Evolutionary conservation across 345 rosid species (phyloP).

Genomic region (Acer campestre): DNA sequence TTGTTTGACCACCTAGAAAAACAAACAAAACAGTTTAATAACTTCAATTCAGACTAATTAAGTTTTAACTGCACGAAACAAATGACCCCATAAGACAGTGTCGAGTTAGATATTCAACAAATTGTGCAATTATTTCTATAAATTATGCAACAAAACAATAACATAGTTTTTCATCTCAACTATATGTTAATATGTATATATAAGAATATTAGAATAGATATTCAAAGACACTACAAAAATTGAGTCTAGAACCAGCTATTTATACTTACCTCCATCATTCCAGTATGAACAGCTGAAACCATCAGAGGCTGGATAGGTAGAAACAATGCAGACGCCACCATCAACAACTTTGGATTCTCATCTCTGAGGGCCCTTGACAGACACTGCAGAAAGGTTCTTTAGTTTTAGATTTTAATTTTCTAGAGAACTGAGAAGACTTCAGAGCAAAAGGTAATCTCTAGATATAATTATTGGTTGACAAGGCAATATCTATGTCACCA

Average conservation of each 20-base stretch:
- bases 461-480: background rate
- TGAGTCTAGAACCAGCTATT: constrained; percentile 7
- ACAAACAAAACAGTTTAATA: too few relatives aligned
- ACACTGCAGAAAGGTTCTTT: constrained; percentile 50
- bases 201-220: background rate
- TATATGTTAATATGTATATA: background rate
- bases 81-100: too few relatives aligned
- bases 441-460: background rate
- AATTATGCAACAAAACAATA: background rate
- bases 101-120: background rate
- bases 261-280: constrained; percentile 93
- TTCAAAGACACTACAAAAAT: background rate
- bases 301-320: constrained; percentile 91
- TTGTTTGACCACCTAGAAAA: too few relatives aligned
- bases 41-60: too few relatives aligned
- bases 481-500: background rate
- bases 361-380: constrained; percentile 80
- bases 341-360: constrained; percentile 89
- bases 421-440: constrained; percentile 9
- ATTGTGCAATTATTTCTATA: background rate
- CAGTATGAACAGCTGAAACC: constrained; percentile 93
- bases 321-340: constrained; percentile 89
- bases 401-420: constrained; percentile 11
- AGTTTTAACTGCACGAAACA: too few relatives aligned
- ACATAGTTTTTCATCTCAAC: background rate